These are phyloP conservation scores for Oehlia diaphana DNA, from an alignment of 192 early-diverging fungal genomes.

Conservation along the genomic window DNA sequence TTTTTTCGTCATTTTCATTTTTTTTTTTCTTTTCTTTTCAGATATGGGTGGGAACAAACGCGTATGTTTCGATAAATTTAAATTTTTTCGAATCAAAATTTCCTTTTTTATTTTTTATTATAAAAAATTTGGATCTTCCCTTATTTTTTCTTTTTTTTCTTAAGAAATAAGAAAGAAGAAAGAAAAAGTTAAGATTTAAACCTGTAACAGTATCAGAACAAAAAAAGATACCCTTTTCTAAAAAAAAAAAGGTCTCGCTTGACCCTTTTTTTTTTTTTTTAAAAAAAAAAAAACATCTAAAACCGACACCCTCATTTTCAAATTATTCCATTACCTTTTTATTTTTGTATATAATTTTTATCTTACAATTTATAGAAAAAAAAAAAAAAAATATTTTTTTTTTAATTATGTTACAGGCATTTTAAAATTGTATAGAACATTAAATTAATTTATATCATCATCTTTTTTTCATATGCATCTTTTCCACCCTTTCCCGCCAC, in stretches of 20 bases:
- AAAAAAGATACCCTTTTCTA: too few species aligned
- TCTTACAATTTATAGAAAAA: background rate
- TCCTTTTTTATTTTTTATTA: too few species aligned
- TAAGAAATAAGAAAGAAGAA: too few species aligned
- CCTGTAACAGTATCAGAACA: background rate
- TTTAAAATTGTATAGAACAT: background rate
- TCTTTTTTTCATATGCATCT: background rate
- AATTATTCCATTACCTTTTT: background rate
- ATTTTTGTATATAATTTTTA: background rate
- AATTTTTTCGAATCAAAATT: background rate
- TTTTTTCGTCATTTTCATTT: background rate
- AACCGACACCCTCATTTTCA: background rate
- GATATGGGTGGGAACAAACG: constrained; percentile 23
- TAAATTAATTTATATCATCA: background rate
- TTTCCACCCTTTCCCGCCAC: background rate
- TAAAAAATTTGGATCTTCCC: too few species aligned
- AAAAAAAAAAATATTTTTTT: too few species aligned
- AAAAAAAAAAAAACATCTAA: background rate
- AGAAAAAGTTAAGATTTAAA: background rate
- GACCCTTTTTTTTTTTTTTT: background rate
- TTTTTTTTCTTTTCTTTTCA: background rate
- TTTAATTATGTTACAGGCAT: background rate
- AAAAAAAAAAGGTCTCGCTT: background rate
- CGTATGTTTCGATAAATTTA: constrained; percentile 3
- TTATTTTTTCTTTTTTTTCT: too few species aligned